Percentiles rank a stretch among this genome's conserved stretches.
Conservation (phyloP, 2,329 filamentous ascomycete species). For the Apiospora pterosperma region DNA sequence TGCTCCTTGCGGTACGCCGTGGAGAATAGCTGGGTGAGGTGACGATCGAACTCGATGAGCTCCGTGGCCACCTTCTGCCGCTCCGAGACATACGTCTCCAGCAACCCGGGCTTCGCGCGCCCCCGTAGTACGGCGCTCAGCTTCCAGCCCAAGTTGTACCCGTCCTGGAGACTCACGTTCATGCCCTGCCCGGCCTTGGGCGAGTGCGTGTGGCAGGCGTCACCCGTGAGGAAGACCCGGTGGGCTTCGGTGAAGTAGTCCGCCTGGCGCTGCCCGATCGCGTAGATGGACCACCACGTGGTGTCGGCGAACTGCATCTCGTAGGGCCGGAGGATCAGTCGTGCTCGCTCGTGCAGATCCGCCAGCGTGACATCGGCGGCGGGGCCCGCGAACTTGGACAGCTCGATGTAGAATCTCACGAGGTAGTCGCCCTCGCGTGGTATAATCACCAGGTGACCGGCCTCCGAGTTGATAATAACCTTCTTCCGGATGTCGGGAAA, state of each 20-base stretch:
- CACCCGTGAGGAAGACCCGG: conserved; percentile 59
- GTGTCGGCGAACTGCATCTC: conserved; percentile 51
- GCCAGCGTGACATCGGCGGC: conserved; percentile 46
- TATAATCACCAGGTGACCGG: conserved; percentile 58
- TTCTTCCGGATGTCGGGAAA: conserved; percentile 63
- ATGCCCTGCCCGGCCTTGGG: conserved; percentile 61
- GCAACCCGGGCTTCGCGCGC: conserved; percentile 35
- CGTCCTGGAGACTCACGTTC: conserved; percentile 56
- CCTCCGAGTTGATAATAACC: conserved; percentile 48
- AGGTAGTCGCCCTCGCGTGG: conserved; percentile 56
- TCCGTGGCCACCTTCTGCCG: conserved; percentile 50
- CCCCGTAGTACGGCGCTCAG: conserved; percentile 46
- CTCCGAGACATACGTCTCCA: conserved; percentile 52
- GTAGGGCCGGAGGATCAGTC: conserved; percentile 52
- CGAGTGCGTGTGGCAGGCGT: conserved; percentile 61
- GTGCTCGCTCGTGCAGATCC: conserved; percentile 49
- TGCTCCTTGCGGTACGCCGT: conserved; percentile 33
- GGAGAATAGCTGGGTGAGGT: conserved; percentile 51
- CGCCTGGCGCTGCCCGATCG: conserved; percentile 59
- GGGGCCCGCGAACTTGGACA: conserved; percentile 45
- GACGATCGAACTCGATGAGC: conserved; percentile 58
- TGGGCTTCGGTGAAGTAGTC: conserved; percentile 54
- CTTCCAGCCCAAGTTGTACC: conserved; percentile 48
- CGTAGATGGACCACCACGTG: conserved; percentile 62
- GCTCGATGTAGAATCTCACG: conserved; percentile 61